These are phyloP conservation scores for Torulaspora delbrueckii DNA, from an alignment of 805 yeast species.

Conservation along the genomic window DNA sequence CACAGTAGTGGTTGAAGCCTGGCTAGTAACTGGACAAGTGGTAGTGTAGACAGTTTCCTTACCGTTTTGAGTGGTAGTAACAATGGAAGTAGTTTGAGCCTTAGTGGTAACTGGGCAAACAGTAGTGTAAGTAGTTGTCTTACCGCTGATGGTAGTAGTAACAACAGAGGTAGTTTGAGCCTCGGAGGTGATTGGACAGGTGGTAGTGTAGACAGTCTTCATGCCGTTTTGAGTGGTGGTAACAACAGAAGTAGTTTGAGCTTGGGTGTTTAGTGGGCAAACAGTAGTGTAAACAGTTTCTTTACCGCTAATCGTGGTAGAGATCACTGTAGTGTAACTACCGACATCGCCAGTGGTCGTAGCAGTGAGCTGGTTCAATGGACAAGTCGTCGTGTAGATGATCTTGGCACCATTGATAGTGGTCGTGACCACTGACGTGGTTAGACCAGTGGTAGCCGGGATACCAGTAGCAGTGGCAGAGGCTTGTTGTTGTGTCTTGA, in stretches of 20 bases:
- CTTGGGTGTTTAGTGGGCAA: conserved; percentile 11
- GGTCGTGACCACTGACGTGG: conserved; percentile 13
- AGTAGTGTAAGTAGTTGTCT: conserved; percentile 12
- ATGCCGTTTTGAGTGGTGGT: conserved; percentile 13
- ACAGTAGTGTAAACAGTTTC: conserved; percentile 12
- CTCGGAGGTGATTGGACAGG: conserved; percentile 11
- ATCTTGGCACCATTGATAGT: conserved; percentile 6
- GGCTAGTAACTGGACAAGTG: conserved; percentile 10
- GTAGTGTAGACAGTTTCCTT: conserved; percentile 15
- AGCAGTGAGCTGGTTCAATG: conserved; percentile 6
- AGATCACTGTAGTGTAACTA: conserved; percentile 4
- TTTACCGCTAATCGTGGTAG: conserved; percentile 7
- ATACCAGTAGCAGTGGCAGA: conserved; percentile 15
- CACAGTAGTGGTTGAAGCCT: conserved; percentile 1
- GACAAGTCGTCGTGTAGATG: conserved; percentile 19
- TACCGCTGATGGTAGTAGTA: conserved; percentile 11
- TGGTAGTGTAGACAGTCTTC: conserved; percentile 16
- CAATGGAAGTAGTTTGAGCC: conserved; percentile 4
- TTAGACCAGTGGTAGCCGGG: conserved; percentile 6
- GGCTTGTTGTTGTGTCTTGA: conserved; percentile 11
- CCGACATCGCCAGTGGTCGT: background rate
- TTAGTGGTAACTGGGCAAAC: conserved; percentile 12
- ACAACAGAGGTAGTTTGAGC: conserved; percentile 7
- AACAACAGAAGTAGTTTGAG: conserved; percentile 2
- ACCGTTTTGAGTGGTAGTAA: conserved; percentile 12